phyloP scores from a whole-genome alignment of 2,329 filamentous ascomycete genomes.

The Pseudogymnoascus sp. region DNA sequence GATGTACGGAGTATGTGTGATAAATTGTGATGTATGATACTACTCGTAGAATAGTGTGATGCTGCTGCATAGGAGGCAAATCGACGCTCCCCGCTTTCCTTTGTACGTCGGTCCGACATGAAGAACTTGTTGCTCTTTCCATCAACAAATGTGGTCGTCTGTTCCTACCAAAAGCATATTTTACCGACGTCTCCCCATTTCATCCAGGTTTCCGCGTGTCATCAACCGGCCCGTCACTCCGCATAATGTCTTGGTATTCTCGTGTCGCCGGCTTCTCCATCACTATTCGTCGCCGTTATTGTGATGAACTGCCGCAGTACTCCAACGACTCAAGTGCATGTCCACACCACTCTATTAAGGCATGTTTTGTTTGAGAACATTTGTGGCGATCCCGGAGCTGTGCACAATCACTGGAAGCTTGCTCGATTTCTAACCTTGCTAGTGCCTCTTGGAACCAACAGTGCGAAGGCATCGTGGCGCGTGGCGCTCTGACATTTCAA shows the following conservation, averaged over 20 bases:
- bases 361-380: background rate
- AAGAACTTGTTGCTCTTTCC: background rate
- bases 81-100: background rate
- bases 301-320: background rate
- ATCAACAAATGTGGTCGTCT: background rate
- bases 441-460: background rate
- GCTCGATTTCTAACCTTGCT: background rate
- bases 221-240: background rate
- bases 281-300: background rate
- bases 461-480: background rate
- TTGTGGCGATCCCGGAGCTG: background rate
- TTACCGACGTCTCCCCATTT: background rate
- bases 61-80: background rate
- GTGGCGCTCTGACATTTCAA: background rate
- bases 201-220: conserved; percentile 2
- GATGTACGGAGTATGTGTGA: background rate
- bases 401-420: background rate
- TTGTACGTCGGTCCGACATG: background rate
- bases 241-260: background rate
- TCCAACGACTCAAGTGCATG: background rate
- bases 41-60: background rate
- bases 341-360: background rate
- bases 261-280: background rate
- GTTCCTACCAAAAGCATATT: background rate
- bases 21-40: background rate